Conservation (phyloP, 2,329 filamentous ascomycete species). For the Exserohilum rostratum region DNA sequence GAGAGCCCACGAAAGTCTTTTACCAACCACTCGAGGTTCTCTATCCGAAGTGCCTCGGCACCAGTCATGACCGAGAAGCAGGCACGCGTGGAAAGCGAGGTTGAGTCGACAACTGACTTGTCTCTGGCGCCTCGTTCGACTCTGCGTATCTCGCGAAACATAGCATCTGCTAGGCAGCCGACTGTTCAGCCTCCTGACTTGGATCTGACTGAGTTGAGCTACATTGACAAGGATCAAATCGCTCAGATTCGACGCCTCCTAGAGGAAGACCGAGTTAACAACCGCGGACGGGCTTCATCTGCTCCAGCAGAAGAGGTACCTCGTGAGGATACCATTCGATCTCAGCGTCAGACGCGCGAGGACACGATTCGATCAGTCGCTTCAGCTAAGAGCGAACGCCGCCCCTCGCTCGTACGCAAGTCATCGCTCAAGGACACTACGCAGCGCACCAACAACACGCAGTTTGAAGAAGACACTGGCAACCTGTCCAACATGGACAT, state of each 20-base stretch:
- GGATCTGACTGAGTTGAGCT: constrained; percentile 60
- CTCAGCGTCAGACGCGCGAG: constrained; percentile 47
- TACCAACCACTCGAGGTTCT: constrained; percentile 27
- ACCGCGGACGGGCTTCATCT: constrained; percentile 38
- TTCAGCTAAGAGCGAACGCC: constrained; percentile 49
- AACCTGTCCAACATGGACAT: constrained; percentile 37
- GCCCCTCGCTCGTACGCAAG: constrained; percentile 56
- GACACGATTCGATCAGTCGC: constrained; percentile 49
- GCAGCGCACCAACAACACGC: constrained; percentile 36
- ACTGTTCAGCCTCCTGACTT: constrained; percentile 39
- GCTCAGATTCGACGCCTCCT: constrained; percentile 60
- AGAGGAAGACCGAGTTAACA: constrained; percentile 60
- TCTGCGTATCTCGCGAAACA: constrained; percentile 35
- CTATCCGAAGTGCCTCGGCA: constrained; percentile 40
- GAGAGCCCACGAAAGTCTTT: constrained; percentile 35
- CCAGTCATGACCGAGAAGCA: constrained; percentile 31
- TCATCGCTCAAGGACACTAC: constrained; percentile 62
- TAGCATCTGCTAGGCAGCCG: constrained; percentile 21
- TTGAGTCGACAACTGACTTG: constrained; percentile 50
- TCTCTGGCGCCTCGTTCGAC: constrained; percentile 44
- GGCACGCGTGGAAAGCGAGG: constrained; percentile 38
- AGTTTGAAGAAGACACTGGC: constrained; percentile 47
- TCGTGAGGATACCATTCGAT: constrained; percentile 49
- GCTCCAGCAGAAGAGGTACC: constrained; percentile 33
- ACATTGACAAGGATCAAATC: constrained; percentile 60